Evolutionary conservation across 2,329 filamentous ascomycete genomes (phyloP), one percentile per base, ranked within the genome.

Genomic region (Tolypocladium inflatum): DNA sequence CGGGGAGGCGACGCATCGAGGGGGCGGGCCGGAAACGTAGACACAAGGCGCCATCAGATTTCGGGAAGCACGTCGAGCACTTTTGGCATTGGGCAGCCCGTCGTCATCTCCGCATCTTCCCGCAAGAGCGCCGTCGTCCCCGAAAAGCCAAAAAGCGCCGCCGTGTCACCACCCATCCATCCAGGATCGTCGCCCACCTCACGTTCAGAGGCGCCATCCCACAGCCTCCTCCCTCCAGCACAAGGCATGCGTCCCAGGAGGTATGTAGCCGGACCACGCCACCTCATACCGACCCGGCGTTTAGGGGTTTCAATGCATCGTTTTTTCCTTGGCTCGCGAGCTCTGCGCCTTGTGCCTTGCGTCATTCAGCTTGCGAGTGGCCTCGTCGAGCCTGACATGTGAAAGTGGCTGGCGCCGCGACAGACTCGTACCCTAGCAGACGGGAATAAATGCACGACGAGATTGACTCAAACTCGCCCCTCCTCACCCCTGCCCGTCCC

Each of bases 371-470:
- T 35, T n/a, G n/a, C n/a, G n/a, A n/a, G n/a, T 50, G 26, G 45
- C 23, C 6, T 9, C 26, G 45, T 33, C 17, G 15, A 33, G 17
- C 57, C 56, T 67, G 66, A 65, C 68, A 70, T 70, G 68, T 70
- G 68, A 70, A 66, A 65, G 68, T 68, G 68, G 67, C 68, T 68
- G 63, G 45, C 26, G 45, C 8, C 17, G 45, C 23, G 26, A 33
- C 45, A 51, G n/a, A n/a, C n/a, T n/a, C n/a, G n/a, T n/a, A n/a
- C n/a, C n/a, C n/a, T n/a, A n/a, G n/a, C 43, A 23, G 23, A 23
- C 42, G 42, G 43, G 15, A 15, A 48, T 15, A 48, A 30, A 48
- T 17, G 26, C 45, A 10, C 23, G 5, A 26, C 23, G 45, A 50
- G 45, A 48, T 50, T 30, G 45, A 35, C 17, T 35, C 30, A 23